Evolutionary conservation across 1,284 basidiomycete genomes (phyloP).

Genomic region (Schizopora paradoxa): DNA sequence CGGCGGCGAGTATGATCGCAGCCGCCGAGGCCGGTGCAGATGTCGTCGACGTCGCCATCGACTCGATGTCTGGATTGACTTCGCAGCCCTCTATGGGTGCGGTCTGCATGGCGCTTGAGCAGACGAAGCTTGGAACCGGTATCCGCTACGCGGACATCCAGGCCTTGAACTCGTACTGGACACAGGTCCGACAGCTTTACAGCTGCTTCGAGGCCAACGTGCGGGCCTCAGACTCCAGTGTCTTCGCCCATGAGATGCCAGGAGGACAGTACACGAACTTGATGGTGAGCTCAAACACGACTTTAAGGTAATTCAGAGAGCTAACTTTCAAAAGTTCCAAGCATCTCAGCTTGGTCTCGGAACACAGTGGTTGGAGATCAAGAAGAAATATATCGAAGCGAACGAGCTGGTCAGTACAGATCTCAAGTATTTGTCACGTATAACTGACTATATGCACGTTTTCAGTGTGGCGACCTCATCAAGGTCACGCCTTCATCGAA

Average conservation of each 20-base stretch:
- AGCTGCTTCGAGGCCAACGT: conserved; percentile 98
- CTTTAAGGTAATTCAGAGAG: conserved; percentile 11
- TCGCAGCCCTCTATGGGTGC: conserved; percentile 99
- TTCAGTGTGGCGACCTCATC: conserved; percentile 93
- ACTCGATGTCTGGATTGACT: conserved; percentile 97
- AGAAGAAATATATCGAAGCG: conserved; percentile 97
- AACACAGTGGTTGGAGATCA: conserved; percentile 96
- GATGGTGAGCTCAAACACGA: conserved; percentile 52
- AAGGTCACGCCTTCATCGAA: conserved; percentile 99
- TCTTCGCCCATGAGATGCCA: conserved; percentile 99
- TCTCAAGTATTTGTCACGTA: conserved; percentile 1
- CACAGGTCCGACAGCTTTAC: conserved; percentile 94
- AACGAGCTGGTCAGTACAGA: conserved; percentile 71
- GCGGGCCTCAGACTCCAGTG: conserved; percentile 92
- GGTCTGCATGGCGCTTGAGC: conserved; percentile 90
- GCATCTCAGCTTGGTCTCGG: conserved; percentile 95
- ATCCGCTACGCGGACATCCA: conserved; percentile 98
- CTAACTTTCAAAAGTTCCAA: conserved; percentile 76
- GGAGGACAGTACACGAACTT: conserved; percentile 97
- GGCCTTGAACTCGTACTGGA: conserved; percentile 98
- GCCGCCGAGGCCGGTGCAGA: conserved; percentile 95
- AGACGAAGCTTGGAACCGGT: conserved; percentile 91
- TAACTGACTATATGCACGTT: conserved; percentile 14
- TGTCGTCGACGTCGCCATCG: conserved; percentile 97
- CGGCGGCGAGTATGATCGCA: conserved; percentile 94